phyloP scores from a whole-genome alignment of 345 rosid species.

The Euphorbia tirucalli region DNA sequence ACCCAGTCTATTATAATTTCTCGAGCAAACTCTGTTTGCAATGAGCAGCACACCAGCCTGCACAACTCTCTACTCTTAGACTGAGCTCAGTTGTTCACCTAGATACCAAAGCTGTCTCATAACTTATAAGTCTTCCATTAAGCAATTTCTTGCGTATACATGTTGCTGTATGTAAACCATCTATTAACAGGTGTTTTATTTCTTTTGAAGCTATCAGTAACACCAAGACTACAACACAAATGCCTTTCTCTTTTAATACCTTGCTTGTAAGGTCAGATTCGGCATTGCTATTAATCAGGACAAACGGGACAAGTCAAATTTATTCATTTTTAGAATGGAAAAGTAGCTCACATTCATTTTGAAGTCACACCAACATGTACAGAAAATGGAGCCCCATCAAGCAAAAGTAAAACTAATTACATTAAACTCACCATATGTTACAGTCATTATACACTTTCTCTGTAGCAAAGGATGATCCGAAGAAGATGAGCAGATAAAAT shows the following conservation, averaged over 20 bases:
- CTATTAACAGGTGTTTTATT: not conserved
- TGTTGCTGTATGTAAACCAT: too few species aligned
- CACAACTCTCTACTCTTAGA: too few species aligned
- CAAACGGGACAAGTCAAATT: conserved; percentile 4
- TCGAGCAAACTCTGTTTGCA: not conserved
- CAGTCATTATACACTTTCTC: conserved; percentile 19
- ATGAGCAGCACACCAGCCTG: not conserved
- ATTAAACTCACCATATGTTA: conserved; percentile 22
- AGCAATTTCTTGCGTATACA: too few species aligned
- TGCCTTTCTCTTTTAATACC: too few species aligned
- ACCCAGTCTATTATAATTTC: too few species aligned
- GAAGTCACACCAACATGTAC: conserved; percentile 9
- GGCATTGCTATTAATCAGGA: not conserved
- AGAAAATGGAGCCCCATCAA: conserved; percentile 10
- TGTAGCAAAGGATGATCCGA: conserved; percentile 6
- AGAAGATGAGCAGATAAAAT: conserved; percentile 1
- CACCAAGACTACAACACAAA: not conserved
- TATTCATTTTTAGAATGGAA: conserved; percentile 9
- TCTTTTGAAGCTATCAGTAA: not conserved
- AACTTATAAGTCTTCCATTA: too few species aligned
- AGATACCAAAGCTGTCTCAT: too few species aligned
- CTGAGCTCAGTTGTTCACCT: too few species aligned
- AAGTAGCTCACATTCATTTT: conserved; percentile 15
- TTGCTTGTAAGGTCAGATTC: not conserved
- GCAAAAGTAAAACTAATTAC: conserved; percentile 22